Evolutionary conservation across 2,329 filamentous ascomycete species (phyloP).

Genomic region (Niveomyces coronatus): DNA sequence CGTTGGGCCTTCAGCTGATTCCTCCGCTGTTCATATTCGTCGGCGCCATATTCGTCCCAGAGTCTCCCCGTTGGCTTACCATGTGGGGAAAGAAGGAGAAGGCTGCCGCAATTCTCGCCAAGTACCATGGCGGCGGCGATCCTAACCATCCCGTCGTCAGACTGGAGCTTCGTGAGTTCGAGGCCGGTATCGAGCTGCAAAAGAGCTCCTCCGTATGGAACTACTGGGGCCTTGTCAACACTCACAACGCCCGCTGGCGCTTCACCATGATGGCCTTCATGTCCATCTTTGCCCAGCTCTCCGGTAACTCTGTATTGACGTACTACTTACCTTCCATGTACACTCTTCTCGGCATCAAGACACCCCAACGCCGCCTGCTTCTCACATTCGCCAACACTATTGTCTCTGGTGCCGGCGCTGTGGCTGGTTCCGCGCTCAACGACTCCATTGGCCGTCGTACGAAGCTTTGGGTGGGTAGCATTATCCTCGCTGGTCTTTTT

Average conservation of each 20-base stretch:
- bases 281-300: constrained; percentile 44
- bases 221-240: constrained; percentile 41
- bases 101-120: constrained; percentile 25
- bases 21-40: constrained; percentile 26
- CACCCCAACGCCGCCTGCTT: constrained; percentile 36
- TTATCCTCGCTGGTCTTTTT: constrained; percentile 34
- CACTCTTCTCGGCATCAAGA: constrained; percentile 41
- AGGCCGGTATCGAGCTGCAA: constrained; percentile 25
- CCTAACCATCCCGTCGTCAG: constrained; percentile 25
- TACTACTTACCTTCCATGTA: constrained; percentile 47
- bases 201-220: constrained; percentile 41
- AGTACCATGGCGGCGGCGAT: constrained; percentile 23
- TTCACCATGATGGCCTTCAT: constrained; percentile 42
- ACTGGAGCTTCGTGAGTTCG: constrained; percentile 31
- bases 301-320: constrained; percentile 37
- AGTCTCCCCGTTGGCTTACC: constrained; percentile 32
- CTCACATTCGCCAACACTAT: constrained; percentile 37
- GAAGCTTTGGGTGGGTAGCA: constrained; percentile 39
- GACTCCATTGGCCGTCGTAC: constrained; percentile 26
- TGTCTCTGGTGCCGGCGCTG: constrained; percentile 31
- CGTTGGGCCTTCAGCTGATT: constrained; percentile 27
- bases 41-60: constrained; percentile 27
- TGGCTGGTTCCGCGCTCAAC: constrained; percentile 22
- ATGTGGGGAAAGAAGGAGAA: constrained; percentile 26
- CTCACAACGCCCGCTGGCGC: constrained; percentile 35